Conservation (phyloP, 306 rosid genomes). For the Arachis hypogaea region DNA sequence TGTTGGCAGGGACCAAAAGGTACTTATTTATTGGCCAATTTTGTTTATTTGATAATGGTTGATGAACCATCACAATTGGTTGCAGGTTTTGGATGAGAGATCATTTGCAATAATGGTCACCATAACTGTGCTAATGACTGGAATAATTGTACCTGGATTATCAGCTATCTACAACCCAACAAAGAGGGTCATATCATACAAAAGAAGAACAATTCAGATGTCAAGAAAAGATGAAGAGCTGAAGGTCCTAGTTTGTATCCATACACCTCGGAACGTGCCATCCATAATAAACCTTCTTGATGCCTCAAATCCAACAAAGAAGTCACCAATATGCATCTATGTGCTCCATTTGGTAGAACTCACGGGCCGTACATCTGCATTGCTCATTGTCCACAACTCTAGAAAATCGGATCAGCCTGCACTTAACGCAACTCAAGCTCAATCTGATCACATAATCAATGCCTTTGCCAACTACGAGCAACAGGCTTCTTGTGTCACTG, state of each 20-base stretch:
- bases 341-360: slow-evolving; percentile 82
- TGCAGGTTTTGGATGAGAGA: slow-evolving; percentile 71
- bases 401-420: slow-evolving; percentile 55
- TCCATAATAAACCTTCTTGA: slow-evolving; percentile 80
- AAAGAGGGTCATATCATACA: slow-evolving; percentile 59
- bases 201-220: slow-evolving; percentile 67
- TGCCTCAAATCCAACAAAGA: slow-evolving; percentile 73
- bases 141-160: slow-evolving; percentile 65
- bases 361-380: slow-evolving; percentile 78
- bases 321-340: slow-evolving; percentile 79
- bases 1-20: slow-evolving; percentile 80
- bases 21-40: background rate
- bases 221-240: slow-evolving; percentile 65
- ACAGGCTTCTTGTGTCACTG: slow-evolving; percentile 49
- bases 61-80: background rate
- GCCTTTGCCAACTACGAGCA: slow-evolving; percentile 85
- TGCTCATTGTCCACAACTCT: slow-evolving; percentile 73
- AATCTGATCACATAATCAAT: slow-evolving; percentile 73
- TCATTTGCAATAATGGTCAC: slow-evolving; percentile 76
- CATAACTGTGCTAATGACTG: slow-evolving; percentile 73
- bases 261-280: slow-evolving; percentile 81
- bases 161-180: slow-evolving; percentile 65
- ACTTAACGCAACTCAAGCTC: slow-evolving; percentile 66
- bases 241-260: slow-evolving; percentile 69
- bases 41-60: too few species aligned